A percentile compares a stretch with the other conserved stretches of the same genome.
phyloP scores from a whole-genome alignment of 2,329 filamentous ascomycete species.

The Fusarium sp. region DNA sequence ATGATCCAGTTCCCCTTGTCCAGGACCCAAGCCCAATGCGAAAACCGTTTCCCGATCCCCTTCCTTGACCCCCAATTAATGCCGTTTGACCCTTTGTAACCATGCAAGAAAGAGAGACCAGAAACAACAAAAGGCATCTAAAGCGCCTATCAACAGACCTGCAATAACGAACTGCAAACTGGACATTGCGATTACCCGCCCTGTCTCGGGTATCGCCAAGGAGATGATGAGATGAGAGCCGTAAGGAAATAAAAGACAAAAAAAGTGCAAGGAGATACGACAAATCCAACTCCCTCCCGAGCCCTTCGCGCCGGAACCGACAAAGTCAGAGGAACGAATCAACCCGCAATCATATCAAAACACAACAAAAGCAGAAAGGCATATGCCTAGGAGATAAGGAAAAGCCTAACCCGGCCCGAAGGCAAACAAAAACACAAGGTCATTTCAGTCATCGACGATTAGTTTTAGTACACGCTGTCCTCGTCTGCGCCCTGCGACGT shows the following conservation, averaged over 20 bases:
- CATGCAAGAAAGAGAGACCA: constrained; percentile 36
- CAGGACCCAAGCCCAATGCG: constrained; percentile 44
- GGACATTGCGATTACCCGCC: constrained; percentile 49
- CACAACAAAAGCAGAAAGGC: constrained; percentile 47
- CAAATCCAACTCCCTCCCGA: constrained; percentile 47
- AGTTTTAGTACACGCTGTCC: constrained; percentile 75
- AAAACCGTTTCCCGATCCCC: constrained; percentile 45
- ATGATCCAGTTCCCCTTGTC: constrained; percentile 48
- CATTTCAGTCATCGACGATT: constrained; percentile 61
- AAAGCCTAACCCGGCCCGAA: constrained; percentile 38
- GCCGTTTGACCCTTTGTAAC: constrained; percentile 42
- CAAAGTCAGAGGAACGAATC: constrained; percentile 39
- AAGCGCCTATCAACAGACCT: constrained; percentile 34
- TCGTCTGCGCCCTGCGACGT: constrained; percentile 77
- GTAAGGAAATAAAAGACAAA: constrained; percentile 46
- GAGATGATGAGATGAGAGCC: constrained; percentile 44
- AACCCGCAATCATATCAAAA: constrained; percentile 46
- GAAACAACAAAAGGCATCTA: constrained; percentile 23
- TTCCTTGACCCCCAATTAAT: constrained; percentile 46
- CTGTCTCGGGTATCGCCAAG: constrained; percentile 52
- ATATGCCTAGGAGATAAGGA: constrained; percentile 48
- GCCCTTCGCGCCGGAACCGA: constrained; percentile 41
- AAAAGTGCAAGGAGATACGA: constrained; percentile 39
- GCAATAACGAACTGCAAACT: constrained; percentile 30
- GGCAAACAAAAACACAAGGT: constrained; percentile 57